Conservation (phyloP, 2,329 filamentous ascomycete genomes). For the Fusarium sp. region DNA sequence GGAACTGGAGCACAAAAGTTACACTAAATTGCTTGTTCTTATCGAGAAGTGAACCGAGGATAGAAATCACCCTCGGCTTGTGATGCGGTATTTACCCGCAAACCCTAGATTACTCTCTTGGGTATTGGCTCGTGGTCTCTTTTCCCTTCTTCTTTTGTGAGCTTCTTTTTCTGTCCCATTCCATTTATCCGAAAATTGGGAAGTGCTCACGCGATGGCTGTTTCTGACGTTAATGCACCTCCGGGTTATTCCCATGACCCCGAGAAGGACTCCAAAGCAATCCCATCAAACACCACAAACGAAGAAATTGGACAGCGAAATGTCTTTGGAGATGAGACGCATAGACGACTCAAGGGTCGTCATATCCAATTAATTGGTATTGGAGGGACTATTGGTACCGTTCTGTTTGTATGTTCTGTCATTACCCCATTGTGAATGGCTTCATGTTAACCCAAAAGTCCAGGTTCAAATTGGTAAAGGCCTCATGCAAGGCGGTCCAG, state of each 20-base stretch:
- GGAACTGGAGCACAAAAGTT: conserved; percentile 18
- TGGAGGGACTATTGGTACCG: conserved; percentile 73
- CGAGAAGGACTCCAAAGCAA: conserved; percentile 37
- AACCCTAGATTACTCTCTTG: not conserved
- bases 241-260: conserved; percentile 41
- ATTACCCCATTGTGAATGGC: not conserved
- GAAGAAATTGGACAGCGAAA: conserved; percentile 7
- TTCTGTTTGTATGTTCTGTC: conserved; percentile 61
- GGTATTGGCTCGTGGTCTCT: not conserved
- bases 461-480: conserved; percentile 68
- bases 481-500: conserved; percentile 69
- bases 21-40: conserved; percentile 8
- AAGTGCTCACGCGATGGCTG: conserved; percentile 25
- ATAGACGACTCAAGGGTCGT: conserved; percentile 65
- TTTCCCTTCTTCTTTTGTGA: not conserved
- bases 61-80: conserved; percentile 14
- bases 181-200: not conserved
- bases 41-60: not conserved
- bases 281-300: not conserved
- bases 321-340: conserved; percentile 51
- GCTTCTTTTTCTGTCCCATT: not conserved
- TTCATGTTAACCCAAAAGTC: conserved; percentile 1
- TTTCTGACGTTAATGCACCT: conserved; percentile 16
- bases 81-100: conserved; percentile 20
- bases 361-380: conserved; percentile 72